A percentile compares a stretch with the other conserved stretches of the same genome.
phyloP scores from a whole-genome alignment of 371 early-diverging fungal species.

The Nematocida parisii region DNA sequence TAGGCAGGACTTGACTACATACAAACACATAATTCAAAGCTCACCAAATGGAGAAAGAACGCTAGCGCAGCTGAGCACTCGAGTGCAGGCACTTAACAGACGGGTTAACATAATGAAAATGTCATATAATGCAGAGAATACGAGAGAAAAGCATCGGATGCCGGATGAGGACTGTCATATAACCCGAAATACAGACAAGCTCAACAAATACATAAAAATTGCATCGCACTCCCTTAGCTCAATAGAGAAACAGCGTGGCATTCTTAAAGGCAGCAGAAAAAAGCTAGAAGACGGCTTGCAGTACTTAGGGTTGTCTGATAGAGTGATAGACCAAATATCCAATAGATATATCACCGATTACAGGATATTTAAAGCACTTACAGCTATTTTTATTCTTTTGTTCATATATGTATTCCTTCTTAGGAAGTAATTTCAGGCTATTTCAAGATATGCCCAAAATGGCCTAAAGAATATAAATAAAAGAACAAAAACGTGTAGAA shows the following conservation, averaged over 20 bases:
- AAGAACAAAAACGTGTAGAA: too few relatives aligned
- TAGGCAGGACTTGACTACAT: neutral
- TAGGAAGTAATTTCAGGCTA: neutral
- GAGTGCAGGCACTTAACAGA: neutral
- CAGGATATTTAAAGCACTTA: conserved; percentile 36
- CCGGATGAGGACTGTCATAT: conserved; percentile 5
- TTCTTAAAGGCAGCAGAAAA: conserved; percentile 34
- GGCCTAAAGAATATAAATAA: too few relatives aligned
- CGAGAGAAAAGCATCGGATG: neutral
- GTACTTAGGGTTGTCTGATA: conserved; percentile 50
- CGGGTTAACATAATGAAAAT: conserved; percentile 29
- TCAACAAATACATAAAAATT: conserved; percentile 55
- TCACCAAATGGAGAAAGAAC: conserved; percentile 6
- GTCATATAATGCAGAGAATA: conserved; percentile 1
- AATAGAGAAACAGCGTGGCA: conserved; percentile 37
- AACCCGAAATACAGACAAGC: conserved; percentile 46
- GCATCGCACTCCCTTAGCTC: conserved; percentile 51
- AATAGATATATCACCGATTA: conserved; percentile 54
- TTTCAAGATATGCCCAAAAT: too few relatives aligned
- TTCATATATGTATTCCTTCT: conserved; percentile 52
- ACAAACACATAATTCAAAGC: neutral
- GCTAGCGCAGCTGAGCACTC: neutral
- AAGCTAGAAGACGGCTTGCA: conserved; percentile 56
- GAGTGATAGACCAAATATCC: conserved; percentile 48
- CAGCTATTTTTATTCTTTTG: conserved; percentile 24